Percentiles rank a stretch among this genome's conserved stretches.
phyloP scores from a whole-genome alignment of 192 early-diverging fungal genomes.

The Rhizoclosmatium globosum region DNA sequence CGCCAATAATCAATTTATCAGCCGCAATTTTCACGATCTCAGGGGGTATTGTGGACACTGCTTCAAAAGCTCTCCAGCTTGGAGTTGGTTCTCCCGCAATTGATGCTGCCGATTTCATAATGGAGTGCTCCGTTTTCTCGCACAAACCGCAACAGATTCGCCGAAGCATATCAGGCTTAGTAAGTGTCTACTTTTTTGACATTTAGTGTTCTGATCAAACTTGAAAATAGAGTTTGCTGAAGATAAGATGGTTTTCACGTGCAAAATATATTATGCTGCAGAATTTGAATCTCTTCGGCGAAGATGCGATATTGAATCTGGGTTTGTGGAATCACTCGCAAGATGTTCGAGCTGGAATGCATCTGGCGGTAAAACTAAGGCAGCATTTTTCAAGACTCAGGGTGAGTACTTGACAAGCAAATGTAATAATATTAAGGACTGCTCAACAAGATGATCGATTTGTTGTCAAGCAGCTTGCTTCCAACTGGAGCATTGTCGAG shows the following conservation, averaged over 20 bases:
- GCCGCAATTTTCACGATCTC: not conserved
- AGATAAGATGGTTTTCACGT: conserved; percentile 32
- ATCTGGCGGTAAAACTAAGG: conserved; percentile 51
- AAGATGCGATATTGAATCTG: conserved; percentile 41
- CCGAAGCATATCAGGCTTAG: not conserved
- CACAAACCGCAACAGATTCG: not conserved
- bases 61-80: not conserved
- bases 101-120: not conserved
- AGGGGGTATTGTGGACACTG: not conserved
- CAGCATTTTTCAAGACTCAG: conserved; percentile 70
- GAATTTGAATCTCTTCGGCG: conserved; percentile 49
- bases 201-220: not conserved
- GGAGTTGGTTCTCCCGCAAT: not conserved
- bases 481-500: conserved; percentile 59
- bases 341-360: conserved; percentile 52
- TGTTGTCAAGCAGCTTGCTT: conserved; percentile 61
- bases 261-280: conserved; percentile 52
- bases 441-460: conserved; percentile 51
- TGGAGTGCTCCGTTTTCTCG: not conserved
- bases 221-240: conserved; percentile 43
- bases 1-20: not conserved
- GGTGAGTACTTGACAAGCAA: conserved; percentile 48
- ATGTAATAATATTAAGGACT: too few relatives aligned
- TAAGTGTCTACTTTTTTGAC: not conserved
- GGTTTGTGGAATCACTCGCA: conserved; percentile 41